phyloP scores from a whole-genome alignment of 129 eudicot genomes.

The Cynara cardunculus region DNA sequence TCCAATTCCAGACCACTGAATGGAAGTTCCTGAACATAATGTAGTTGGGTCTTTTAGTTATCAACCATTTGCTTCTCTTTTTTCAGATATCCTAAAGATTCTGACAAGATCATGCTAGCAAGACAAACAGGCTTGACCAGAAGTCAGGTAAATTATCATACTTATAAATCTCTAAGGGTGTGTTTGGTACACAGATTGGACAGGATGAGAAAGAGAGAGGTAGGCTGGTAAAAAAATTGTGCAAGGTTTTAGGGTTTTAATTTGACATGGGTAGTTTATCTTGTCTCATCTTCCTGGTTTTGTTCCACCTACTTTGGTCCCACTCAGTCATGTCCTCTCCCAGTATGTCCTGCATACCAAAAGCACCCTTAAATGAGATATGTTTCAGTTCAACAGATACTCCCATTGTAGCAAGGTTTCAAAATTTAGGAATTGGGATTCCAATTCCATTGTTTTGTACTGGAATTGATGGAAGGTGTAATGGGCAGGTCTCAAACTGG shows the following conservation, averaged over 20 bases:
- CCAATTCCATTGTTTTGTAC: not conserved
- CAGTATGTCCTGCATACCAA: not conserved
- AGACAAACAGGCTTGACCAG: constrained; percentile 84
- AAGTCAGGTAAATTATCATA: constrained; percentile 61
- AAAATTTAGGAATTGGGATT: not conserved
- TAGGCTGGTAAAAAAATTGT: not conserved
- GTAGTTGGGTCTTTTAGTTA: not conserved
- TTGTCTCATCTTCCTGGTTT: not conserved
- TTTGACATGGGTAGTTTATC: not conserved
- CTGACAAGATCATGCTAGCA: constrained; percentile 84
- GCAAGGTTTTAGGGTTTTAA: not conserved
- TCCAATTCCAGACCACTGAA: not conserved
- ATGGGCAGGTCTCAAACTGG: constrained; percentile 81
- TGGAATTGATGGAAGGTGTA: constrained; percentile 7
- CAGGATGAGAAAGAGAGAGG: not conserved
- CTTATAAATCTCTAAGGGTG: not conserved
- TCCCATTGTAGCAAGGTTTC: not conserved
- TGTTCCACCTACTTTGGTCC: not conserved
- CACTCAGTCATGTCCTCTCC: not conserved
- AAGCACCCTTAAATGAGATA: not conserved
- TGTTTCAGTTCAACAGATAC: not conserved
- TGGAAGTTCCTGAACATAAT: not conserved
- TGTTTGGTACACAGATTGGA: not conserved
- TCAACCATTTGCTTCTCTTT: not conserved
- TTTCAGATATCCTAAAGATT: constrained; percentile 78